phyloP scores from a whole-genome alignment of 495 filamentous ascomycete species.

The Thozetella sp. region DNA sequence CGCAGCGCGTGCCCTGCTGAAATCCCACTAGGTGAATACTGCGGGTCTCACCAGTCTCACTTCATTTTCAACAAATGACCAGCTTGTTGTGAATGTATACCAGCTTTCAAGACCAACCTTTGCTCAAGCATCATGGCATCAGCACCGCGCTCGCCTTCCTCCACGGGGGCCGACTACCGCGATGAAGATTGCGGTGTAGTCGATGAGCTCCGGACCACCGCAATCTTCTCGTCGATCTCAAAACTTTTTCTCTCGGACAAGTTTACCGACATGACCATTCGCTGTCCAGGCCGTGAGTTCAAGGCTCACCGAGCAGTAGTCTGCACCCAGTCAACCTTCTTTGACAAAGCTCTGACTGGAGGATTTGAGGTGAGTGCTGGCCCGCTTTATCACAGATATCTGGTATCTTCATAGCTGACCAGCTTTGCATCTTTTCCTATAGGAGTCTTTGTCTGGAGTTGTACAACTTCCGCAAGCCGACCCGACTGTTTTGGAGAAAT shows the following conservation, averaged over 20 bases:
- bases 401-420: too few relatives aligned
- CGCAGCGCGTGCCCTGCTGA: too few relatives aligned
- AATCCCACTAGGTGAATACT: too few relatives aligned
- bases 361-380: slow-evolving; percentile 30
- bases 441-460: slow-evolving; percentile 14
- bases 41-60: too few relatives aligned
- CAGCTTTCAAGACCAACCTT: too few relatives aligned
- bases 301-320: slow-evolving; percentile 37
- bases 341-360: slow-evolving; percentile 29
- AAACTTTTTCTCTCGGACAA: slow-evolving; percentile 11
- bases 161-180: background rate
- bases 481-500: slow-evolving; percentile 30
- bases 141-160: too few relatives aligned
- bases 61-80: too few relatives aligned
- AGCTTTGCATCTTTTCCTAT: background rate
- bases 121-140: too few relatives aligned
- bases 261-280: slow-evolving; percentile 40
- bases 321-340: slow-evolving; percentile 39
- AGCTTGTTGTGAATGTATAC: too few relatives aligned
- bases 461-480: slow-evolving; percentile 20
- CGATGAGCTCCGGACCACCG: background rate
- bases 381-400: slow-evolving; percentile 6
- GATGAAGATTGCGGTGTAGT: background rate
- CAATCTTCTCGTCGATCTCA: background rate
- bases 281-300: slow-evolving; percentile 28